Percentiles rank a stretch among this genome's conserved stretches.
Evolutionary conservation across 2,329 filamentous ascomycete species (phyloP).

Genomic region (Xylariaceae sp.): DNA sequence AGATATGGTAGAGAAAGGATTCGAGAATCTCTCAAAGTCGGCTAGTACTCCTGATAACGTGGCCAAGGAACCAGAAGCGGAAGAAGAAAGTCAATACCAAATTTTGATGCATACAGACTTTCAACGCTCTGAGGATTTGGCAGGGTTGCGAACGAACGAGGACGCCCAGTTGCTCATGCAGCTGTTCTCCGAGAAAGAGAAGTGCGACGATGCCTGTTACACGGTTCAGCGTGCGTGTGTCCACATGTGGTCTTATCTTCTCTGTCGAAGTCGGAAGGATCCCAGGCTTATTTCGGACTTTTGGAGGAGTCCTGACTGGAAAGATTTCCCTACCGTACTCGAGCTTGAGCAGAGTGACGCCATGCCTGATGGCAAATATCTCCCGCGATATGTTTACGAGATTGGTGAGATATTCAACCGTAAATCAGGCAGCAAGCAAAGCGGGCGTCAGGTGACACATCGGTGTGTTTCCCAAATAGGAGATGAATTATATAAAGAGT

Average conservation of each 20-base stretch:
- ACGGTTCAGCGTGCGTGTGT: constrained; percentile 18
- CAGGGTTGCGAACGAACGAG: constrained; percentile 11
- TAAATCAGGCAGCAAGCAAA: constrained; percentile 11
- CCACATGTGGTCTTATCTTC: constrained; percentile 19
- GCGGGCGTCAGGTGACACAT: constrained; percentile 16
- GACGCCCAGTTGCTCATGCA: constrained; percentile 14
- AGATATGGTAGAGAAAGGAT: constrained; percentile 7
- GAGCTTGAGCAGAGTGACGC: constrained; percentile 12
- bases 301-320: constrained; percentile 16
- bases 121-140: constrained; percentile 13
- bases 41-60: constrained; percentile 8
- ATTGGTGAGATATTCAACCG: constrained; percentile 21
- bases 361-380: constrained; percentile 15
- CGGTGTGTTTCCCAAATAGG: no score
- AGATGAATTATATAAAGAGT: no score
- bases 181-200: constrained; percentile 18
- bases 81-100: constrained; percentile 15
- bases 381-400: constrained; percentile 19
- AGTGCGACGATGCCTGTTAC: constrained; percentile 17
- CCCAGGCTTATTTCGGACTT: constrained; percentile 14
- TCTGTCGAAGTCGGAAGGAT: constrained; percentile 14
- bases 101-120: constrained; percentile 17
- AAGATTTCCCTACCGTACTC: constrained; percentile 14
- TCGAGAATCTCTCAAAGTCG: constrained; percentile 9
- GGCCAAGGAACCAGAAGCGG: constrained; percentile 1